Evolutionary conservation across 129 eudicot genomes (phyloP), one percentile per base, ranked within the genome.

Genomic region (Helianthus tuberosus): DNA sequence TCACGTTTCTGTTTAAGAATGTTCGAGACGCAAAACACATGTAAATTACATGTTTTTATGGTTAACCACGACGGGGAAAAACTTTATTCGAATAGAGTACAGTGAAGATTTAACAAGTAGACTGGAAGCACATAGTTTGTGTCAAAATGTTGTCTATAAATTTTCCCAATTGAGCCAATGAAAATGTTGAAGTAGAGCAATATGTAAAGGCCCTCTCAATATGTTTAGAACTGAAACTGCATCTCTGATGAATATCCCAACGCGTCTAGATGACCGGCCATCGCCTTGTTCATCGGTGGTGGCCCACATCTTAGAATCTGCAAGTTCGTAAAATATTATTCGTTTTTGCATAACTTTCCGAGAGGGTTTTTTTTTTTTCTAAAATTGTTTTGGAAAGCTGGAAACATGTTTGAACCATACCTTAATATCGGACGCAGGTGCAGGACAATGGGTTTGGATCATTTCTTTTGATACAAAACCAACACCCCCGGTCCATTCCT

Each of bases 211-310:
- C 72, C 66, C 49, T 41, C 41, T 52, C 72, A 20, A 46, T 14
- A 65, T 29, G 47, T 48, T 77, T 84, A 94, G 81, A 94, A 94
- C n/a, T 94, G 98, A 82, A 94, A 94, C 66, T 90, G 98, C 98
- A 94, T 90, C 70, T 84, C 93, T 0, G 97, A 39, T 7, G 96
- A 11, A 67, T 94, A 94, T 55, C 89, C 98, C 66, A 94, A 84
- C 3, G 87, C 96, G 6, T 94, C 97, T 61, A 94, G 93, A 84
- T 94, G 82, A 88, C 83, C 98, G 29, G 98, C 98, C 93, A 94
- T 94, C 72, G 98, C 98, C 82, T 94, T 94, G 91, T 94, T 94
- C 98, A 94, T 94, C 1, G 98, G 98, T 68, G 98, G 98, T 12
- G 98, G 98, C 0, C 98, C 98, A 8, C 98, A 94, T 73, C 97